A percentile compares a stretch with the other conserved stretches of the same genome.
Evolutionary conservation across 768 basidiomycete genomes (phyloP).

Genomic region (Scleroderma citrinum): DNA sequence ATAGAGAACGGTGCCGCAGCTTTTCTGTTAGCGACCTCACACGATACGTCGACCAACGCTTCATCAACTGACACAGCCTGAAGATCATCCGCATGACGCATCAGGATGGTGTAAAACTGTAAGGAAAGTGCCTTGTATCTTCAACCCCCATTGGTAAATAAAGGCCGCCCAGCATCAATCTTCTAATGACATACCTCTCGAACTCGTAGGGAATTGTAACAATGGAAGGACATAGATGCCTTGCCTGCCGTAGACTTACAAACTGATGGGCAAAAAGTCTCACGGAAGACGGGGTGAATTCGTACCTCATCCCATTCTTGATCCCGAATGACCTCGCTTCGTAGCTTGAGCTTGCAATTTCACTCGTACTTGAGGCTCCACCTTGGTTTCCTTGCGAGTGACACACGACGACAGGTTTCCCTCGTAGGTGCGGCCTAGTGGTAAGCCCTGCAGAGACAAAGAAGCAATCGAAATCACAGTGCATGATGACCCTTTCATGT

Average conservation of each 20-base stretch:
- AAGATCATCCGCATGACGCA: conserved; percentile 84
- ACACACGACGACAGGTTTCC: conserved; percentile 91
- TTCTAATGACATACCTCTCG: conserved; percentile 47
- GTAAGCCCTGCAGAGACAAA: conserved; percentile 91
- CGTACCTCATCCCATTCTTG: conserved; percentile 91
- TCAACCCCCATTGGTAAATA: conserved; percentile 3
- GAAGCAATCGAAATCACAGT: conserved; percentile 95
- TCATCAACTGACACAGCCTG: conserved; percentile 97
- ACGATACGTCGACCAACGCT: conserved; percentile 85
- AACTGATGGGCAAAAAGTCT: conserved; percentile 1
- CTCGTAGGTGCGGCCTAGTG: conserved; percentile 71
- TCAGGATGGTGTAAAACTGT: conserved; percentile 88
- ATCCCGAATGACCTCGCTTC: conserved; percentile 87
- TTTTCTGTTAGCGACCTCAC: conserved; percentile 38
- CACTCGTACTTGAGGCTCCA: conserved; percentile 78
- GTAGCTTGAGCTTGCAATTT: conserved; percentile 92
- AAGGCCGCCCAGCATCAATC: background rate
- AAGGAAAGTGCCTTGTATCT: conserved; percentile 84
- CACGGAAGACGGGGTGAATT: background rate
- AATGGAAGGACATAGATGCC: conserved; percentile 66
- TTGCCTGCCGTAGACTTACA: conserved; percentile 69
- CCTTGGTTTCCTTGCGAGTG: conserved; percentile 81
- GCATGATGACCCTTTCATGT: conserved; percentile 70
- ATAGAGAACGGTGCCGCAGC: conserved; percentile 18
- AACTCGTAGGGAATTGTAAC: conserved; percentile 92